phyloP scores from a whole-genome alignment of 441 rosid genomes.

The Raphanus hybrid region DNA sequence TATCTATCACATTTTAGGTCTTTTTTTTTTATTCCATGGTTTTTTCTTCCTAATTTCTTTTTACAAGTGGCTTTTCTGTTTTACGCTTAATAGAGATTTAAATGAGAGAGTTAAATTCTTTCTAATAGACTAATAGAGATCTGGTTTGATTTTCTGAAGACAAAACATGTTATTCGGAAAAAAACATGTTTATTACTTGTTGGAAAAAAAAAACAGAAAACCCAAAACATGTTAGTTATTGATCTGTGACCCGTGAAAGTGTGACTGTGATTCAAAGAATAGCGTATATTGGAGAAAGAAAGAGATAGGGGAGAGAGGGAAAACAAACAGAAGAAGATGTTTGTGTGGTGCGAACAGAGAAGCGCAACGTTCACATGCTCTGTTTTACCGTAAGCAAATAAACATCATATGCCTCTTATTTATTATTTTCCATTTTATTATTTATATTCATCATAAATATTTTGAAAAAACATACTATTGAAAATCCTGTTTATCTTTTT shows the following conservation, averaged over 20 bases:
- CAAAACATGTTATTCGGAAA: neutral
- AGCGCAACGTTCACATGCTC: constrained; percentile 36
- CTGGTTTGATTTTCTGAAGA: neutral
- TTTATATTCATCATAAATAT: neutral
- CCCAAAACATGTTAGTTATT: neutral
- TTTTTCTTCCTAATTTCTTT: neutral
- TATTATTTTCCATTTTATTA: neutral
- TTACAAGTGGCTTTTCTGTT: neutral
- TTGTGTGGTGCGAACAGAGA: constrained; percentile 18
- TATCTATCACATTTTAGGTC: neutral
- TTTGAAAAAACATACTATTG: neutral
- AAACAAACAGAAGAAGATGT: constrained; percentile 22
- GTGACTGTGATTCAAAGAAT: constrained; percentile 19
- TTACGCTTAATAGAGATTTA: neutral
- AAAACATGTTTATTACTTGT: neutral
- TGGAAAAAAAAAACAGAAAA: neutral
- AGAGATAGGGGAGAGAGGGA: neutral
- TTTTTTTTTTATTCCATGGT: neutral
- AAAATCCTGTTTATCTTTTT: neutral
- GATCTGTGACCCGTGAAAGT: neutral
- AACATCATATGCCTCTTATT: constrained; percentile 1
- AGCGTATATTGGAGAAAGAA: constrained; percentile 7
- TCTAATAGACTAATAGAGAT: neutral
- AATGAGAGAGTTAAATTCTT: neutral
- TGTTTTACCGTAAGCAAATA: constrained; percentile 22